Evolutionary conservation across 345 rosid species (phyloP), one percentile per base, ranked within the genome.

Genomic region (Moricandia arvensis): DNA sequence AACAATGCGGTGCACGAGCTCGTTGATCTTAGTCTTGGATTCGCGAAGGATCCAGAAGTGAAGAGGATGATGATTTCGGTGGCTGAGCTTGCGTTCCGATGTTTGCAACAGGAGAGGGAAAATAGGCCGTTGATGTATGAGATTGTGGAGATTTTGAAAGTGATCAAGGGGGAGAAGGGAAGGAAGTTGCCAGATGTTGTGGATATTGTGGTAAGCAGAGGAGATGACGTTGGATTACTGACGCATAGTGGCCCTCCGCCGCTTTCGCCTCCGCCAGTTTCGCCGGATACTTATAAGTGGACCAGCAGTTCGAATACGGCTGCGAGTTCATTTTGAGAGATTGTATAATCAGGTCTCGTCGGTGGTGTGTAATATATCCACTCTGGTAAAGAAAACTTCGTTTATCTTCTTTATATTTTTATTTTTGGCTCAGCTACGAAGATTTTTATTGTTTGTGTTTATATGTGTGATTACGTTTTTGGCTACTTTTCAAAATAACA

Each of bases 71-170:
- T 83, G 21, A 87, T 86, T 4, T 75, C 86, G 0, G 86, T 91
- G 0, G 88, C 94, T 1, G 97, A 84, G 62, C 69, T 93, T 69
- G 98, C 89, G 4, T 91, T 91, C 73, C 81, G 87, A 35, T 93
- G 98, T 73, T 62, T 93, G 74, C 97, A 93, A 73, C 85, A 90
- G 12, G 96, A 90, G 63, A 88, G 82, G 63, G 94, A 91, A 2
- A 71, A 85, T 72, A 82, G 98, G 82, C 98, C 97, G 24, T 73
- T 86, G 24, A 91, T 93, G 94, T 80, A 75, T 63, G 97, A 90
- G 84, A 90, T 86, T 4, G 7, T 85, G 51, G 79, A 82, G 79
- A 74, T 72, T 21, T 79, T 93, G 79, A 74, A 10, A 72, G 88
- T 62, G 29, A 86, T 90, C n/a, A 78, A 86, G 77, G 55, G 27